Conservation (phyloP, 805 yeast genomes). For the Candida yuanshanica region DNA sequence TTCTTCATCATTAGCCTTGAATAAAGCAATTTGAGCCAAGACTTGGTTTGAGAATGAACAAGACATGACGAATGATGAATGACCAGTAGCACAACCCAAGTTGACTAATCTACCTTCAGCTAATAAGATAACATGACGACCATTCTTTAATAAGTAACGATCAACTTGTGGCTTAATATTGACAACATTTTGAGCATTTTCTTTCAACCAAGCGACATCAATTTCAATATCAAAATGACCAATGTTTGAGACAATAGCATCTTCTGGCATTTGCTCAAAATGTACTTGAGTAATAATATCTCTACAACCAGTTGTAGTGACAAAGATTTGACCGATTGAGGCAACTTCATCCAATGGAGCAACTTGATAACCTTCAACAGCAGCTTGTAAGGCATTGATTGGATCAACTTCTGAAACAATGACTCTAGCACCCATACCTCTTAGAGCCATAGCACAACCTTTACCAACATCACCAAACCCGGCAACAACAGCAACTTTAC, state of each 20-base stretch:
- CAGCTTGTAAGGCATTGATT: constrained; percentile 98
- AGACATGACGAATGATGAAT: constrained; percentile 98
- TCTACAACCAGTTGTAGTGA: constrained; percentile 99
- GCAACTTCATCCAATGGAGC: constrained; percentile 93
- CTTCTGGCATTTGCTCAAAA: constrained; percentile 94
- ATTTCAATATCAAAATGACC: constrained; percentile 99
- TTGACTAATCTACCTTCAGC: constrained; percentile 99
- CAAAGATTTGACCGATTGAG: constrained; percentile 90
- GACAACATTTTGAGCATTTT: constrained; percentile 86
- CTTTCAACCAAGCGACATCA: constrained; percentile 98
- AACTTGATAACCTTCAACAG: constrained; percentile 98
- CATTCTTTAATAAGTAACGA: constrained; percentile 84
- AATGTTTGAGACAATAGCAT: constrained; percentile 98
- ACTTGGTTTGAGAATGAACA: constrained; percentile 99
- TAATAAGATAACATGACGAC: constrained; percentile 90
- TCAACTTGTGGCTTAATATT: constrained; percentile 99
- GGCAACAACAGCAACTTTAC: constrained; percentile 97
- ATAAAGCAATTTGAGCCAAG: constrained; percentile 95
- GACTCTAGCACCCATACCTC: constrained; percentile 99
- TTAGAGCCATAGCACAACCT: constrained; percentile 98
- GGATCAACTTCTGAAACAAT: constrained; percentile 97
- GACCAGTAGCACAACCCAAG: constrained; percentile 99
- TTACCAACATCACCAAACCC: constrained; percentile 99
- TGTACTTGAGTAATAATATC: constrained; percentile 90
- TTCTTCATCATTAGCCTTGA: constrained; percentile 75